Evolutionary conservation across 2,329 filamentous ascomycete genomes (phyloP).

Genomic region (Neofusicoccum kwambonambiense): DNA sequence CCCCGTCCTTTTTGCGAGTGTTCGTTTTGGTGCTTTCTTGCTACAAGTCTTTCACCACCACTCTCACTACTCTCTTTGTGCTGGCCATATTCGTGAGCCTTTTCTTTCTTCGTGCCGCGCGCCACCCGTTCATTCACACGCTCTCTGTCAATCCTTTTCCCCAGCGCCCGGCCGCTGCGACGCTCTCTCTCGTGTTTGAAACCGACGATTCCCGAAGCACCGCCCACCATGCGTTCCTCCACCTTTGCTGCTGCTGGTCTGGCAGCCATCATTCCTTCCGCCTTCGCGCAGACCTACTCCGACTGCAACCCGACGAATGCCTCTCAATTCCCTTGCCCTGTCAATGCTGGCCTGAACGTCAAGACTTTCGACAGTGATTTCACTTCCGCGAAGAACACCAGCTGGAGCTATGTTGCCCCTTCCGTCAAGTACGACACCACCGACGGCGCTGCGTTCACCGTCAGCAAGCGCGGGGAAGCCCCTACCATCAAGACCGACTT

Average conservation of each 20-base stretch:
- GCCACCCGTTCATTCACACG: constrained; percentile 5
- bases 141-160: not conserved
- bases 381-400: constrained; percentile 40
- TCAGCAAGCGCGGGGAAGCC: constrained; percentile 48
- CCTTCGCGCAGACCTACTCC: constrained; percentile 46
- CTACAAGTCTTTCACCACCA: constrained; percentile 2
- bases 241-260: constrained; percentile 9
- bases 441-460: constrained; percentile 51
- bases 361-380: constrained; percentile 43
- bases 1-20: not conserved
- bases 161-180: constrained; percentile 4
- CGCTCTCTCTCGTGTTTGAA: not conserved
- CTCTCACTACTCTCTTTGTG: constrained; percentile 9
- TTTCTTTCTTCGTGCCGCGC: not conserved
- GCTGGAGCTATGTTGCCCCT: constrained; percentile 39
- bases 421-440: constrained; percentile 43
- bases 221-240: constrained; percentile 9
- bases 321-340: constrained; percentile 43
- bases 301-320: constrained; percentile 43
- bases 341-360: constrained; percentile 43
- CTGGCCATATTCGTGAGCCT: constrained; percentile 6
- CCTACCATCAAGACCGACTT: constrained; percentile 74
- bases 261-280: constrained; percentile 25
- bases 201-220: not conserved
- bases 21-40: constrained; percentile 4